These are phyloP conservation scores for Phoma herbarum DNA, from an alignment of 2,329 filamentous ascomycete genomes.

Conservation along the genomic window DNA sequence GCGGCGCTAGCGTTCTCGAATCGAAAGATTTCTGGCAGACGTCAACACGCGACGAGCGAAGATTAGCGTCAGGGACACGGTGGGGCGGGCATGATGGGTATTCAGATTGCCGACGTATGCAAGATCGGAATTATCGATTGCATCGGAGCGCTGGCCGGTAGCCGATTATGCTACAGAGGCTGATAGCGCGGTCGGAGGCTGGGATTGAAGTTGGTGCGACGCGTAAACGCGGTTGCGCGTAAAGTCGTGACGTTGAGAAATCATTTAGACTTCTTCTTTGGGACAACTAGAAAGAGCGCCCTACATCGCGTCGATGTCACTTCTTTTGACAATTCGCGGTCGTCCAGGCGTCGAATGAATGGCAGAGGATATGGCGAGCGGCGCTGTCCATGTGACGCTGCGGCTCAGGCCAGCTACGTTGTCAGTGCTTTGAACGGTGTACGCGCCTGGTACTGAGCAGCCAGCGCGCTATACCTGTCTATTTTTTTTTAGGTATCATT, in stretches of 20 bases:
- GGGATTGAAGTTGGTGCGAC: conserved; percentile 30
- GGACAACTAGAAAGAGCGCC: background rate
- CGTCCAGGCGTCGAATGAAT: background rate
- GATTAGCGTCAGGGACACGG: conserved; percentile 38
- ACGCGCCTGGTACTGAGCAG: background rate
- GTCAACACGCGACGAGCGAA: conserved; percentile 27
- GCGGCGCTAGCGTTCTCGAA: conserved; percentile 2
- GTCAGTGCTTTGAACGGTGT: background rate
- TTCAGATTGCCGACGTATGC: conserved; percentile 31
- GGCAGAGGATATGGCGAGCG: background rate
- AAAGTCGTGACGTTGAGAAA: conserved; percentile 30
- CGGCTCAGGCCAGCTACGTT: background rate
- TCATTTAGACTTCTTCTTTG: conserved; percentile 20
- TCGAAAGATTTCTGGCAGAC: conserved; percentile 20
- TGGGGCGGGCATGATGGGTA: conserved; percentile 14
- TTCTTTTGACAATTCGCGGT: background rate
- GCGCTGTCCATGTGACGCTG: background rate
- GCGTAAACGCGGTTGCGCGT: conserved; percentile 32
- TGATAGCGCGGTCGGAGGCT: conserved; percentile 25
- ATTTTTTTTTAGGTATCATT: too few relatives aligned
- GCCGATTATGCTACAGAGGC: conserved; percentile 27
- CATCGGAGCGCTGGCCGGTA: conserved; percentile 22
- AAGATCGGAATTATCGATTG: conserved; percentile 33
- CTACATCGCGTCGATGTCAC: conserved; percentile 12
- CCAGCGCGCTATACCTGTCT: too few relatives aligned